phyloP scores from a whole-genome alignment of 2,329 filamentous ascomycete species.

The Stenocarpella maydis region DNA sequence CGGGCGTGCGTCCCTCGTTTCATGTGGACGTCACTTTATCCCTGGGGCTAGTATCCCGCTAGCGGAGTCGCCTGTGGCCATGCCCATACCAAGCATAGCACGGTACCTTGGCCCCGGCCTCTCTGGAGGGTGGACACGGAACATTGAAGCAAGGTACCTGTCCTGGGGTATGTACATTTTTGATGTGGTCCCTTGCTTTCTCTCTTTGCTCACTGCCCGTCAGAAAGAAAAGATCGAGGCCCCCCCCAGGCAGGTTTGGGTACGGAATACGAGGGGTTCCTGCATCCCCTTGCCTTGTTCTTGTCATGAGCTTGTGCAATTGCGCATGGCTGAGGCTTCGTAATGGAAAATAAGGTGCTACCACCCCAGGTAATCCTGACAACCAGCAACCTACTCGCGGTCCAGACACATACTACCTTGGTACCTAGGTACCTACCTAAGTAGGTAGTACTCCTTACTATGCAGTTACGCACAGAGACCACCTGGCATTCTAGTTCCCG shows the following conservation, averaged over 20 bases:
- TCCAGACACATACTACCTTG: too few species aligned
- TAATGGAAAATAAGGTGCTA: constrained; percentile 19
- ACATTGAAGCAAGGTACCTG: background rate
- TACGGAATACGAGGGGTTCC: constrained; percentile 29
- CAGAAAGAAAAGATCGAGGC: constrained; percentile 1
- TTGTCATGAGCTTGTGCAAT: constrained; percentile 25
- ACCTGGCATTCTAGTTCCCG: background rate
- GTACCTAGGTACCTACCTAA: too few species aligned
- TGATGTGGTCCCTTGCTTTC: constrained; percentile 15
- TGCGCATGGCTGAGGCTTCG: constrained; percentile 24
- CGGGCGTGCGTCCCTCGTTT: constrained; percentile 17
- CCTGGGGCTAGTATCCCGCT: constrained; percentile 23
- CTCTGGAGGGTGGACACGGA: too few species aligned
- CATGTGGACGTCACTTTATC: constrained; percentile 26
- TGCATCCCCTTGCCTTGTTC: constrained; percentile 1
- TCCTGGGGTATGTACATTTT: background rate
- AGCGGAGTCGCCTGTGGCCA: background rate
- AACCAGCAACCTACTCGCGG: too few species aligned
- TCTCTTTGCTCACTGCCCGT: background rate
- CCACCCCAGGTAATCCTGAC: background rate
- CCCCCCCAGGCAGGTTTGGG: constrained; percentile 9
- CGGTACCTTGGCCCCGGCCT: background rate
- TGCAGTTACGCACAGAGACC: background rate
- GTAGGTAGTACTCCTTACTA: too few species aligned
- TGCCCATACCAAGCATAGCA: background rate